Evolutionary conservation across 129 eudicot genomes (phyloP).

Genomic region (Flaveria sonorensis): DNA sequence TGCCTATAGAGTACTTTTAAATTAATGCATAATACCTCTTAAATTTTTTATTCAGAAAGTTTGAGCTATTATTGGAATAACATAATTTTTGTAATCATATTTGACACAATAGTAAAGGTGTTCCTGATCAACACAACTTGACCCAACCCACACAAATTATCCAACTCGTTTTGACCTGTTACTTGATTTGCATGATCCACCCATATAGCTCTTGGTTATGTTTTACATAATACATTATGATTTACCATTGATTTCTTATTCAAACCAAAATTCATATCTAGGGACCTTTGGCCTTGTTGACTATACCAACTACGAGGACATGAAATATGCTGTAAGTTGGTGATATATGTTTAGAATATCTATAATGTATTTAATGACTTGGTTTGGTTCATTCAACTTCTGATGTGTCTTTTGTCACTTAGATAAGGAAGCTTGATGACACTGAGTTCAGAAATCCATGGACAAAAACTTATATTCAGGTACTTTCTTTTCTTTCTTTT

Average conservation of each 20-base stretch:
- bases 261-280: conserved; percentile 31
- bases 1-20: not conserved
- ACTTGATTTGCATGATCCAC: not conserved
- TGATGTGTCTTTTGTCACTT: conserved; percentile 24
- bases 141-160: too few relatives aligned
- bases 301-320: conserved; percentile 83
- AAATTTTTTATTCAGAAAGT: not conserved
- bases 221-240: not conserved
- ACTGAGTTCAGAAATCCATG: conserved; percentile 97
- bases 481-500: too few relatives aligned
- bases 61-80: not conserved
- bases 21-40: not conserved
- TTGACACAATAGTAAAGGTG: not conserved
- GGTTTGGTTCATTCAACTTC: not conserved
- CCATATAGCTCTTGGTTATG: not conserved
- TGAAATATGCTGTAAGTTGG: conserved; percentile 95
- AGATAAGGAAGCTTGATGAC: conserved; percentile 96
- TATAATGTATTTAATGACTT: not conserved
- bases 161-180: not conserved
- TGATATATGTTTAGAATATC: not conserved
- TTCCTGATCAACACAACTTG: not conserved
- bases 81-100: not conserved
- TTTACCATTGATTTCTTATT: not conserved
- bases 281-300: conserved; percentile 93
- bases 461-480: conserved; percentile 80